These are phyloP conservation scores for Clathrus columnatus DNA, from an alignment of 768 basidiomycete species.

Conservation along the genomic window DNA sequence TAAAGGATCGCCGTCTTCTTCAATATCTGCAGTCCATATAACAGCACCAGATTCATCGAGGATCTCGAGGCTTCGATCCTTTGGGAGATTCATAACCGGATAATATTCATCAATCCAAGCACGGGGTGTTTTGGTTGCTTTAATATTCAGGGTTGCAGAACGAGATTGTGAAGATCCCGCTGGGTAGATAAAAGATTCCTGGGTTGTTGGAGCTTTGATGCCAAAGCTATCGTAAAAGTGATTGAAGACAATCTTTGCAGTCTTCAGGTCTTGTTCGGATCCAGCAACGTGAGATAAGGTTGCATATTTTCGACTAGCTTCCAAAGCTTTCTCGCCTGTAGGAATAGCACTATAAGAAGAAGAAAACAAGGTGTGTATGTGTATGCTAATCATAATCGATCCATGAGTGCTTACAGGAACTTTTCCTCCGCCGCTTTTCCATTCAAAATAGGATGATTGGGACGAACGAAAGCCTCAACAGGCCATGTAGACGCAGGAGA, in stretches of 20 bases:
- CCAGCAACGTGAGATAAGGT: slow-evolving; percentile 70
- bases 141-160: slow-evolving; percentile 50
- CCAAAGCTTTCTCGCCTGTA: slow-evolving; percentile 45
- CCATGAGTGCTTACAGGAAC: slow-evolving; percentile 31
- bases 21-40: slow-evolving; percentile 64
- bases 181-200: slow-evolving; percentile 49
- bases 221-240: slow-evolving; percentile 61
- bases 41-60: slow-evolving; percentile 44
- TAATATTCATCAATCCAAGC: slow-evolving; percentile 88
- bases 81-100: slow-evolving; percentile 75
- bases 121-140: slow-evolving; percentile 37
- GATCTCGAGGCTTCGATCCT: slow-evolving; percentile 60
- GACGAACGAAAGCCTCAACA: slow-evolving; percentile 1
- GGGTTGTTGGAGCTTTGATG: slow-evolving; percentile 29
- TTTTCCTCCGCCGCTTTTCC: slow-evolving; percentile 34
- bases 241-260: slow-evolving; percentile 57
- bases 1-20: slow-evolving; percentile 61
- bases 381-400: background rate
- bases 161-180: slow-evolving; percentile 65
- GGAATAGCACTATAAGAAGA: slow-evolving; percentile 40
- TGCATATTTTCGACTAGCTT: slow-evolving; percentile 49
- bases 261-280: slow-evolving; percentile 46
- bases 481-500: background rate
- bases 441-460: slow-evolving; percentile 15
- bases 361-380: background rate